Evolutionary conservation across 371 early-diverging fungal species (phyloP).

Genomic region (Mucor sp.): DNA sequence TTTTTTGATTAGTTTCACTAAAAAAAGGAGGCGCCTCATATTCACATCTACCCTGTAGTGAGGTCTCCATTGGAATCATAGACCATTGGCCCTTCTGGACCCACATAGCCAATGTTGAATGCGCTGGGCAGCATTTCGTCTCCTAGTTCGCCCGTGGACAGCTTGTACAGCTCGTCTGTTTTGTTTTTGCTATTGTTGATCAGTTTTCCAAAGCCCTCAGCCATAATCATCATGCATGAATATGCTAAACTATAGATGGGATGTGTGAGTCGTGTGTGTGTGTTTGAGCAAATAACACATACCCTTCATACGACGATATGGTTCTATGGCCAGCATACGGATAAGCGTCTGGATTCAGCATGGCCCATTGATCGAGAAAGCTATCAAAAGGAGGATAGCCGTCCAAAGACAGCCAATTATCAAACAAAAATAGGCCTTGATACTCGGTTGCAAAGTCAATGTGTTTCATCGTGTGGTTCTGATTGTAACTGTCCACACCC

Average conservation of each 20-base stretch:
- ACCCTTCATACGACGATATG: conserved; percentile 64
- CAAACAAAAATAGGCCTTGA: conserved; percentile 59
- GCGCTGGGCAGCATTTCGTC: conserved; percentile 40
- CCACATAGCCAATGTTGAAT: conserved; percentile 61
- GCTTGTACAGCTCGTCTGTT: conserved; percentile 35
- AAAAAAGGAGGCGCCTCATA: not conserved
- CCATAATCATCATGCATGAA: conserved; percentile 68
- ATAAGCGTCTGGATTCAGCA: conserved; percentile 48
- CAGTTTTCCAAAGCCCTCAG: conserved; percentile 41
- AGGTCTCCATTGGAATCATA: conserved; percentile 60
- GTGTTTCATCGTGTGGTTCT: conserved; percentile 14
- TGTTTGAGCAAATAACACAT: no score
- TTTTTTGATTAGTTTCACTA: not conserved
- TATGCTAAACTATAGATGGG: conserved; percentile 40
- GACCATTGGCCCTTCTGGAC: conserved; percentile 61
- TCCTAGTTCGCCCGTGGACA: conserved; percentile 47
- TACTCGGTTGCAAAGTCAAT: conserved; percentile 37
- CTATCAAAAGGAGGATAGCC: conserved; percentile 58
- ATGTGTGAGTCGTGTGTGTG: no score
- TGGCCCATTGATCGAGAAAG: conserved; percentile 55
- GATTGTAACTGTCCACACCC: conserved; percentile 27
- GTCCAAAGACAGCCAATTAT: conserved; percentile 51
- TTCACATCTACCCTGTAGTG: conserved; percentile 41
- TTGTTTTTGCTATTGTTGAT: conserved; percentile 43
- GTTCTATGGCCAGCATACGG: conserved; percentile 59